Conservation (phyloP, 176 grass and related monocot genomes). For the Paspalum vaginatum region DNA sequence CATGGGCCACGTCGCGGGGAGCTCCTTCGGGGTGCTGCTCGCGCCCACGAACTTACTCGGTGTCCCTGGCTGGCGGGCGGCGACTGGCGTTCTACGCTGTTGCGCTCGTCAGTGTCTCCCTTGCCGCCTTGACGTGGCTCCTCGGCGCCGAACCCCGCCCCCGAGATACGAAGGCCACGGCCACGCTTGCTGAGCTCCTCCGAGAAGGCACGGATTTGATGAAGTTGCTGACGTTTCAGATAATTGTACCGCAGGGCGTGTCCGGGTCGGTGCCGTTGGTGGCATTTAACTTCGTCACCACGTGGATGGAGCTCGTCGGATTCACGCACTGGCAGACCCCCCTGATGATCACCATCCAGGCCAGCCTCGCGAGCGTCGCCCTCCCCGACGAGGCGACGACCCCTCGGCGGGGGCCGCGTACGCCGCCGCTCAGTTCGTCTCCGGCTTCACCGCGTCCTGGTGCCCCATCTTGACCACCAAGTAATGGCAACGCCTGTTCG, state of each 20-base stretch:
- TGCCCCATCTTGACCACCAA: constrained; percentile 34
- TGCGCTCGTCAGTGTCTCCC: constrained; percentile 21
- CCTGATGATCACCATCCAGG: neutral
- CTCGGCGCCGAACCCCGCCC: constrained; percentile 26
- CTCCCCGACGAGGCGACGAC: neutral
- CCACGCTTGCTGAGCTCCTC: neutral
- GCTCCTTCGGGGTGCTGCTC: constrained; percentile 34
- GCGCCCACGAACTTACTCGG: constrained; percentile 52
- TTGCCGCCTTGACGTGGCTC: constrained; percentile 33
- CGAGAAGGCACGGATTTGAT: constrained; percentile 43
- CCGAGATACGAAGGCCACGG: neutral
- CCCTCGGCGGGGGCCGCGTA: neutral
- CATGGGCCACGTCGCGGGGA: constrained; percentile 31
- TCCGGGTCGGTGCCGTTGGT: constrained; percentile 36
- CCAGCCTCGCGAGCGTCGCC: constrained; percentile 20
- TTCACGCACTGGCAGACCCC: constrained; percentile 44
- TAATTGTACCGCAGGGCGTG: constrained; percentile 45
- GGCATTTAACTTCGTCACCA: constrained; percentile 37
- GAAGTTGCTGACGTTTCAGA: constrained; percentile 33
- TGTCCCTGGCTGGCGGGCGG: constrained; percentile 57
- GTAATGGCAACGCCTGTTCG: too few species aligned
- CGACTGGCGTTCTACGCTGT: constrained; percentile 49
- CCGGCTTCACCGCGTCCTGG: constrained; percentile 35
- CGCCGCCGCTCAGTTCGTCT: constrained; percentile 23
- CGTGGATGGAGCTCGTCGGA: constrained; percentile 57